Base-by-base conservation (phyloP, 768 basidiomycete species). In the Mycena crocata region DNA sequence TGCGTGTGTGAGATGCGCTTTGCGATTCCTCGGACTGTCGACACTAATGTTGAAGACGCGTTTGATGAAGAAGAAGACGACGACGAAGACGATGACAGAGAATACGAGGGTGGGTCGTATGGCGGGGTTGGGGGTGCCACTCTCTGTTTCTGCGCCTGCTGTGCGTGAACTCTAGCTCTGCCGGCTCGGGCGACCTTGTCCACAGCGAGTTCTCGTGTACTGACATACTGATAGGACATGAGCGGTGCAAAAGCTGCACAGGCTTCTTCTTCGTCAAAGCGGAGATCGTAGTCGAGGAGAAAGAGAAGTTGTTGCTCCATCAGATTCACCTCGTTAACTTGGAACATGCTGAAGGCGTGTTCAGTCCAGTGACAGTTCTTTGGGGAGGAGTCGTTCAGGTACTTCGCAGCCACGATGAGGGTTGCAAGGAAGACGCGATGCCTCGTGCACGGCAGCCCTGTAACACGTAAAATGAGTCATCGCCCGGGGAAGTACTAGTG, bases 241-340 rank as follows among this genome's bases (percentile, higher is more conserved):
- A 93, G 90, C 3, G 93, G 90, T 14, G 84, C 86, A 80, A 98
- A 96, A 14, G 84, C 82, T 31, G 74, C 75, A 72, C 91, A 86
- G 61, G 92, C 90, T 73, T 98, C 95, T 30, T 81, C 79, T 80
- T 99, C 97, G 71, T 89, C 86, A 77, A 98, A 94, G 51, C 94
- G 90, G 62, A 99, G 89, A 78, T 98, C 91, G 77, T 93, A 96
- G 81, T 97, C 93, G 72, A 99, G 89, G 64, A 99, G 84, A 78
- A 87, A 92, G 58, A 99, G 89, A 31, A 99, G 88, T 80, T 99
- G 95, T 81, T 90, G 93, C 82, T 99, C 97, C 97, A 99, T 99
- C 67, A 96, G 85, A 79, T 96, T 98, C 78, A 98, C 90, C 81
- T 94, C 93, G 14, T 82, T 78, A 55, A 89, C 80, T 75, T 93